Evolutionary conservation across 2,329 filamentous ascomycete species (phyloP).

Genomic region (Arthrinium puccinioides): DNA sequence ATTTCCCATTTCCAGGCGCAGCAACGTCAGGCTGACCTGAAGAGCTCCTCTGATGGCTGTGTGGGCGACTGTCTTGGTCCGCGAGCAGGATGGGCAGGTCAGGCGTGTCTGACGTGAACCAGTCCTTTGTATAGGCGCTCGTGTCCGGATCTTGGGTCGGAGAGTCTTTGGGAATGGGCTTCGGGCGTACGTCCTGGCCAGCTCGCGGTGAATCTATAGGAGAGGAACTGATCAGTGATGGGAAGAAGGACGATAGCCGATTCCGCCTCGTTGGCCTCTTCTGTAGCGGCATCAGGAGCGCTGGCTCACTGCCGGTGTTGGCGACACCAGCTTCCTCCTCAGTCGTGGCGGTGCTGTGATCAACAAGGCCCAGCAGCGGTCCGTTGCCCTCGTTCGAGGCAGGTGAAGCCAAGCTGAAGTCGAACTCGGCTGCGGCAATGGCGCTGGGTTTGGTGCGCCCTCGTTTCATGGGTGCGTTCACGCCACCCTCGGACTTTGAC

Average conservation of each 20-base stretch:
- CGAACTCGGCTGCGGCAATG: neutral
- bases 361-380: no score
- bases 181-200: constrained; percentile 13
- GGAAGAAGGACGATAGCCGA: constrained; percentile 22
- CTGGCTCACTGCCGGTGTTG: constrained; percentile 4
- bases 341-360: neutral
- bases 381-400: neutral
- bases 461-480: constrained; percentile 1
- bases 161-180: constrained; percentile 16
- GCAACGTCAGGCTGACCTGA: constrained; percentile 7
- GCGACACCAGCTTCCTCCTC: neutral
- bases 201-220: constrained; percentile 13
- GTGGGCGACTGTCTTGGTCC: constrained; percentile 4
- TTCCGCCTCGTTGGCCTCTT: constrained; percentile 14
- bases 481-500: constrained; percentile 1
- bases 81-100: neutral
- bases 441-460: no score
- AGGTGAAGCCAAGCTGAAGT: neutral
- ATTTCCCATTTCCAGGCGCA: constrained; percentile 7
- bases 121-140: constrained; percentile 1
- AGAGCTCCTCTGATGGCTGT: constrained; percentile 5
- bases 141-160: constrained; percentile 6
- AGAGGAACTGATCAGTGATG: constrained; percentile 20
- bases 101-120: neutral
- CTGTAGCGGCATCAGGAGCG: constrained; percentile 7